Evolutionary conservation across 164 flowering plant species (phyloP).

Genomic region (Cinnamomum micranthum): DNA sequence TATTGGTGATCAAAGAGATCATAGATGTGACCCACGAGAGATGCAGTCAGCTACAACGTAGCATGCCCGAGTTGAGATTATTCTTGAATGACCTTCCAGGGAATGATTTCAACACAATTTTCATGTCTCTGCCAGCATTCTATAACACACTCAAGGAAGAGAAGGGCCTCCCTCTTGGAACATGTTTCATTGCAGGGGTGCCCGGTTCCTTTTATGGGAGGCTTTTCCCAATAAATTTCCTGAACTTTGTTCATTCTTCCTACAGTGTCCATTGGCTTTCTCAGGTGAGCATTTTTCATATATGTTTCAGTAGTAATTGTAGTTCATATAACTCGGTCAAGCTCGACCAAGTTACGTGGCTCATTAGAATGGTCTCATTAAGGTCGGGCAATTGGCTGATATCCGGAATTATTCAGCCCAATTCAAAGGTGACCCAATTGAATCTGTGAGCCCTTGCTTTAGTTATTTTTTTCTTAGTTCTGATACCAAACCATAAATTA

Average conservation of each 20-base stretch:
- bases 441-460: background rate
- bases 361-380: background rate
- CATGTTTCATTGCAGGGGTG: constrained; percentile 41
- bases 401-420: background rate
- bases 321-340: background rate
- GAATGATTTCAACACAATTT: constrained; percentile 54
- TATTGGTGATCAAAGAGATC: constrained; percentile 28
- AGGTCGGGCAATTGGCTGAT: background rate
- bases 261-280: constrained; percentile 59
- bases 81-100: constrained; percentile 53
- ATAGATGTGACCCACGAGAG: constrained; percentile 21
- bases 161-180: constrained; percentile 19
- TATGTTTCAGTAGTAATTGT: background rate
- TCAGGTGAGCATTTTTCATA: constrained; percentile 25
- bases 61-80: constrained; percentile 34
- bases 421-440: background rate
- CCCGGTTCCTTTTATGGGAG: constrained; percentile 61
- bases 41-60: constrained; percentile 3
- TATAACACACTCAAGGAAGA: constrained; percentile 18
- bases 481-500: too few relatives aligned
- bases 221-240: constrained; percentile 36
- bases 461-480: too few relatives aligned
- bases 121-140: constrained; percentile 31
- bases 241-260: constrained; percentile 62
- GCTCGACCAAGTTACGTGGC: background rate